phyloP scores from a whole-genome alignment of 441 rosid genomes.

The Pelargonium fulgidum region DNA sequence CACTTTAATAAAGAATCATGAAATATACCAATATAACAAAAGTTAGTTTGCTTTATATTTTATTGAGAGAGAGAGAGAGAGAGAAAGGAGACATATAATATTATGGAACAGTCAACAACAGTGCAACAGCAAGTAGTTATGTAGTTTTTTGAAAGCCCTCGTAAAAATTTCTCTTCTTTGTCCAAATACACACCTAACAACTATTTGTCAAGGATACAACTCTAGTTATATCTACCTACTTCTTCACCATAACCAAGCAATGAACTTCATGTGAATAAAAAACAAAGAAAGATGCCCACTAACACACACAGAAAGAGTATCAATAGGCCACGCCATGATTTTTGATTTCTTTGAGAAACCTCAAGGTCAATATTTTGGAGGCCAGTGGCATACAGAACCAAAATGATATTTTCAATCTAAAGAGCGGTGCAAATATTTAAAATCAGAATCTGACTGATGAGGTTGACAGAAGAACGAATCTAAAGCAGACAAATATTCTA shows the following conservation, averaged over 20 bases:
- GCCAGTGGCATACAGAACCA: neutral
- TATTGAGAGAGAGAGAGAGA: neutral
- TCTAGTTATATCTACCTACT: too few relatives aligned
- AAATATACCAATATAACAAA: neutral
- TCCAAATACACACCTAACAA: neutral
- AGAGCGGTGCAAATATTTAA: neutral
- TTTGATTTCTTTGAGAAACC: neutral
- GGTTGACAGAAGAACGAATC: slow-evolving; percentile 2
- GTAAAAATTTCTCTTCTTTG: neutral
- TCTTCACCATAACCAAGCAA: neutral
- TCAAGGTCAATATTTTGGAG: neutral
- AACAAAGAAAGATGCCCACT: neutral
- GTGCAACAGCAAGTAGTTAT: too few relatives aligned
- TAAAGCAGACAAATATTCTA: too few relatives aligned
- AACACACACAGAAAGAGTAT: slow-evolving; percentile 1
- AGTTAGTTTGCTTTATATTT: neutral
- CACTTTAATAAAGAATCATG: neutral
- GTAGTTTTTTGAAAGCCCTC: neutral
- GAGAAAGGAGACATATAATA: neutral
- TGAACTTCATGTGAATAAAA: neutral
- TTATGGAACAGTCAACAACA: neutral
- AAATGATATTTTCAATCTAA: neutral
- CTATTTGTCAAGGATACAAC: too few relatives aligned
- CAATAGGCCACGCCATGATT: neutral
- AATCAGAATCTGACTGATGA: neutral